Conservation (phyloP, 768 basidiomycete species). For the Amanita phalloides region DNA sequence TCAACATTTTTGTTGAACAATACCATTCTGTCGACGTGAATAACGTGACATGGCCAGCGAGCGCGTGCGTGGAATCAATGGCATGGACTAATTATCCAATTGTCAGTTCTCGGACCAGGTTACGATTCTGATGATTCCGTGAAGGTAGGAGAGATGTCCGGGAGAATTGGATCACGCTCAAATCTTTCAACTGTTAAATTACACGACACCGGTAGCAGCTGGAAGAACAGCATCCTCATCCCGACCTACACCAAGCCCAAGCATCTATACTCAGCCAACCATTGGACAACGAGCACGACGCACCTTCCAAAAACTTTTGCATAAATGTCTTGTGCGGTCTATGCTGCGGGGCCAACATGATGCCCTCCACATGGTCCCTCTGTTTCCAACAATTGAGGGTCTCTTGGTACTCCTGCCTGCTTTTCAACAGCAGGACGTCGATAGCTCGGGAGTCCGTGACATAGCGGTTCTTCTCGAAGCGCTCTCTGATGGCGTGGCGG, state of each 20-base stretch:
- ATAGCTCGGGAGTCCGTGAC: constrained; percentile 75
- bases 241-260: background rate
- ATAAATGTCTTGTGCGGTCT: constrained; percentile 51
- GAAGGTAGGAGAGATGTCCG: background rate
- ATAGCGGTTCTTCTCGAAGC: constrained; percentile 79
- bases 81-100: no score
- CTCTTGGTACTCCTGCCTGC: constrained; percentile 86
- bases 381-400: constrained; percentile 93
- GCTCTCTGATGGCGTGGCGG: constrained; percentile 72
- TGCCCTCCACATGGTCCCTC: constrained; percentile 67
- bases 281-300: constrained; percentile 13
- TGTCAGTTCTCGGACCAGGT: no score
- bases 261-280: background rate
- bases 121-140: no score
- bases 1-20: no score
- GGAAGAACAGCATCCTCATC: constrained; percentile 4
- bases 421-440: constrained; percentile 80
- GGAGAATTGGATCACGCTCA: no score
- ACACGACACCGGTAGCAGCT: constrained; percentile 1
- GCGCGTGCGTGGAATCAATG: background rate
- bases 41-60: no score
- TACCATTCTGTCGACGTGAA: no score
- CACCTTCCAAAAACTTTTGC: constrained; percentile 81
- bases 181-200: background rate
- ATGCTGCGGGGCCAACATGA: constrained; percentile 41